Evolutionary conservation across 2,329 filamentous ascomycete genomes (phyloP), one percentile per base, ranked within the genome.

Genomic region (Metarhizium brunneum): DNA sequence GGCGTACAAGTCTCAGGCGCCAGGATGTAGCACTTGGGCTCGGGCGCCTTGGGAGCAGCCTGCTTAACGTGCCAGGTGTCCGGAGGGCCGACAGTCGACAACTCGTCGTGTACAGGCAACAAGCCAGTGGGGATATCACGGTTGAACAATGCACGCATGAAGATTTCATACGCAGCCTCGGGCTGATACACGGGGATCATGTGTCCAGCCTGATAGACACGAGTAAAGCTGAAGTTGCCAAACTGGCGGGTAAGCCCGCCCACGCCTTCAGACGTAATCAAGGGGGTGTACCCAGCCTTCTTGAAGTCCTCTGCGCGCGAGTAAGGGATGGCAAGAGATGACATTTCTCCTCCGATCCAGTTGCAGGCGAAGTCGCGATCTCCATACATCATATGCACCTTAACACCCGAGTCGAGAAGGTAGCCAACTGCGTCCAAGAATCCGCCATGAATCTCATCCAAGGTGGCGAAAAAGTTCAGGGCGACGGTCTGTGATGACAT

Each of bases 161-260:
- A 85, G 42, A 84, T 70, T 58, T 77, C 75, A 56, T 83, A 75
- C 1, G 80, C 72, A 1, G 80, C 79, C 58, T 76, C 71, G 4
- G 82, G 83, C 68, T 84, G 81, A 62, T 81, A 83, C 42, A 76
- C 77, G 0, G 82, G 80, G 0, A 84, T 76, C 62, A 81, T 76
- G 64, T 87, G 85, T 2, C 85, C 84, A 10, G 84, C 76, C 63
- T 87, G 79, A 65, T 83, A 87, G 43, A 87, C 77, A 2, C 85
- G 76, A 32, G 80, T 81, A 68, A 87, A 87, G 43, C 78, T 82
- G 58, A 86, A 80, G 63, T 91, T 91, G 10, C 86, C 88, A 61
- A 82, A 85, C 67, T 92, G 88, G 5, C 88, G 80, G 0, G 89
- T 87, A 56, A 83, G 79, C 20, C 88, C 88, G 47, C 79, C 85